phyloP scores from a whole-genome alignment of 768 basidiomycete species.

The Pleurotus tuber-regium region DNA sequence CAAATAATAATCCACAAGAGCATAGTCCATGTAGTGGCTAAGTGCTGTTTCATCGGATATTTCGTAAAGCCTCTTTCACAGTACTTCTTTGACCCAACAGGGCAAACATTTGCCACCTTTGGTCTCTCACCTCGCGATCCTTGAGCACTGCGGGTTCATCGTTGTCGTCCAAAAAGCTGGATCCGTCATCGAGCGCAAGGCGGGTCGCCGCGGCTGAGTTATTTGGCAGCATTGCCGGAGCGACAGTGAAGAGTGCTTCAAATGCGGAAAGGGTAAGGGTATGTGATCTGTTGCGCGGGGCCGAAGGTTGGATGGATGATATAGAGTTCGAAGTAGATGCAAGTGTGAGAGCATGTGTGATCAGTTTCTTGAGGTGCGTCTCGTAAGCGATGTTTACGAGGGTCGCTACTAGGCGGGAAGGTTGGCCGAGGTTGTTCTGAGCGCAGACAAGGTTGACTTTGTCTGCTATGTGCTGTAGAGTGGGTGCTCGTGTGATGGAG shows the following conservation, averaged over 20 bases:
- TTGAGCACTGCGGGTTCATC: conserved; percentile 52
- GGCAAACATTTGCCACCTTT: conserved; percentile 76
- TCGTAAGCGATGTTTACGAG: conserved; percentile 79
- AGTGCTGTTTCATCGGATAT: no score
- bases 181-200: conserved; percentile 47
- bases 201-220: conserved; percentile 76
- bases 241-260: conserved; percentile 73
- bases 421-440: conserved; percentile 65
- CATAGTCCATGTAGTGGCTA: no score
- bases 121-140: conserved; percentile 64
- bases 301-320: conserved; percentile 69
- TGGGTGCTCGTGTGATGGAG: conserved; percentile 68
- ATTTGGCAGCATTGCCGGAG: conserved; percentile 77
- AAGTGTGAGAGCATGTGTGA: conserved; percentile 75
- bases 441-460: conserved; percentile 80
- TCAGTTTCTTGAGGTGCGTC: conserved; percentile 81
- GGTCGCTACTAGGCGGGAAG: conserved; percentile 60
- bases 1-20: no score
- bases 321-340: conserved; percentile 76
- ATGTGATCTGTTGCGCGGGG: conserved; percentile 32
- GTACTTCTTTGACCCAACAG: conserved; percentile 72
- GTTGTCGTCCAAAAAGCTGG: conserved; percentile 45
- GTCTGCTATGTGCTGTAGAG: conserved; percentile 74
- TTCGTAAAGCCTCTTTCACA: conserved; percentile 54
- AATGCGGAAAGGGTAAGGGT: conserved; percentile 66